Conservation (phyloP, 495 filamentous ascomycete species). For the Platismatia glauca region DNA sequence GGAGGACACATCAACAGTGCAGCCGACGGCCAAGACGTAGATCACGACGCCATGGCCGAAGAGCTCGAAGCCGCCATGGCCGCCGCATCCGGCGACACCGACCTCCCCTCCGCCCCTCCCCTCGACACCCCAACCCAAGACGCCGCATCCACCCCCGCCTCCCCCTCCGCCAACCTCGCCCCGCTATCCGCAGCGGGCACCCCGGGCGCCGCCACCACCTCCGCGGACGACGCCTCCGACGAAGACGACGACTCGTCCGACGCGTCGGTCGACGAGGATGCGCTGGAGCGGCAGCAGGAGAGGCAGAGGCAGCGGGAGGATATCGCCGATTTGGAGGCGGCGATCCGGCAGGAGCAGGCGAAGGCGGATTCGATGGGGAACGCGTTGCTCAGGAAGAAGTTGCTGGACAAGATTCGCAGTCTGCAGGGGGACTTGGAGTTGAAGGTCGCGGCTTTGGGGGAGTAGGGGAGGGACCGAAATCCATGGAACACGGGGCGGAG, state of each 20-base stretch:
- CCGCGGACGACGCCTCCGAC: slow-evolving; percentile 29
- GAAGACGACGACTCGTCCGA: slow-evolving; percentile 29
- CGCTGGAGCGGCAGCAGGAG: slow-evolving; percentile 42
- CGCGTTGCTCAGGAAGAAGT: slow-evolving; percentile 42
- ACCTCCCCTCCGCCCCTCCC: slow-evolving; percentile 11
- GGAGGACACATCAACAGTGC: slow-evolving; percentile 37
- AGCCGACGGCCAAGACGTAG: slow-evolving; percentile 36
- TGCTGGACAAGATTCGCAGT: slow-evolving; percentile 39
- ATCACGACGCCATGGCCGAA: slow-evolving; percentile 44
- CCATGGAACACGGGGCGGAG: not conserved
- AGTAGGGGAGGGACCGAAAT: not conserved
- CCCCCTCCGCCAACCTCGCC: slow-evolving; percentile 18
- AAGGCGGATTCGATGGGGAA: slow-evolving; percentile 38
- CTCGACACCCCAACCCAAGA: slow-evolving; percentile 12
- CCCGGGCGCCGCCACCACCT: slow-evolving; percentile 30
- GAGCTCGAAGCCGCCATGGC: slow-evolving; percentile 39
- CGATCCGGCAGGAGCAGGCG: slow-evolving; percentile 38
- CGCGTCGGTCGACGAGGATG: slow-evolving; percentile 45
- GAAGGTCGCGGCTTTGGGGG: slow-evolving; percentile 42
- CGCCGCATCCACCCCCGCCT: slow-evolving; percentile 8
- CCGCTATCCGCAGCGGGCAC: slow-evolving; percentile 10
- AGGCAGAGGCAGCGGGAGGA: slow-evolving; percentile 43
- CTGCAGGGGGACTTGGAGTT: slow-evolving; percentile 40
- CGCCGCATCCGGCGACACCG: slow-evolving; percentile 19
- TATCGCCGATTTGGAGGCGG: slow-evolving; percentile 39